phyloP scores from a whole-genome alignment of 2,329 filamentous ascomycete species.

The Aspergillus pseudoglaucus region DNA sequence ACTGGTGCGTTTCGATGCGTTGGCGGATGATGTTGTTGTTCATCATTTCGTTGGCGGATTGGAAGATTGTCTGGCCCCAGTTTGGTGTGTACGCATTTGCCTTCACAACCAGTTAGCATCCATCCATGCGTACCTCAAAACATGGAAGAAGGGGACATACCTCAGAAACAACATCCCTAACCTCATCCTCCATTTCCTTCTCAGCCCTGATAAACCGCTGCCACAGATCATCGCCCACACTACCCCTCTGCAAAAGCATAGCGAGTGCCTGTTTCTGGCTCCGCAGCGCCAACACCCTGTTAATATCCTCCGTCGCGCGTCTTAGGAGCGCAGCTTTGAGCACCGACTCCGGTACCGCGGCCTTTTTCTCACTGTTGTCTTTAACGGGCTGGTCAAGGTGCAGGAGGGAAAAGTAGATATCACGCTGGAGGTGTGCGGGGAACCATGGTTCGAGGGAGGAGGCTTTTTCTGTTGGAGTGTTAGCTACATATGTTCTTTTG shows the following conservation, averaged over 20 bases:
- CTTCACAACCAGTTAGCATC: conserved; percentile 42
- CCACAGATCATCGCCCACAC: conserved; percentile 93
- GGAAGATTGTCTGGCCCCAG: conserved; percentile 95
- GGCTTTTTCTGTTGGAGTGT: conserved; percentile 56
- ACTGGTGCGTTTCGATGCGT: conserved; percentile 67
- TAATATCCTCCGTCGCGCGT: conserved; percentile 87
- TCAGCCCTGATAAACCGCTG: conserved; percentile 86
- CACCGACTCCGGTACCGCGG: conserved; percentile 71
- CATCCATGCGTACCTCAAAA: no score
- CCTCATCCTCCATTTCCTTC: conserved; percentile 95
- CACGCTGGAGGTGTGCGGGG: conserved; percentile 78
- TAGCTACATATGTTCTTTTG: conserved; percentile 1
- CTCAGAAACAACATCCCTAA: conserved; percentile 89
- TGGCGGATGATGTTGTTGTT: conserved; percentile 73
- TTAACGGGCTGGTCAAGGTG: conserved; percentile 59
- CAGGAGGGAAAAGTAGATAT: conserved; percentile 88
- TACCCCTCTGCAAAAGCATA: conserved; percentile 76
- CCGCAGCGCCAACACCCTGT: conserved; percentile 81
- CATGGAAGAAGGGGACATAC: conserved; percentile 44
- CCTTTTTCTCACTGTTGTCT: conserved; percentile 59
- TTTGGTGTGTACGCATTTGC: conserved; percentile 82
- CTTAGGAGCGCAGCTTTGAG: conserved; percentile 82
- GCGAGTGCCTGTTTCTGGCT: conserved; percentile 82
- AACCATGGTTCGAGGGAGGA: conserved; percentile 93
- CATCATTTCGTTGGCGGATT: conserved; percentile 92